Base-by-base conservation (phyloP, 2,329 filamentous ascomycete genomes). In the Venturia aucupariae region DNA sequence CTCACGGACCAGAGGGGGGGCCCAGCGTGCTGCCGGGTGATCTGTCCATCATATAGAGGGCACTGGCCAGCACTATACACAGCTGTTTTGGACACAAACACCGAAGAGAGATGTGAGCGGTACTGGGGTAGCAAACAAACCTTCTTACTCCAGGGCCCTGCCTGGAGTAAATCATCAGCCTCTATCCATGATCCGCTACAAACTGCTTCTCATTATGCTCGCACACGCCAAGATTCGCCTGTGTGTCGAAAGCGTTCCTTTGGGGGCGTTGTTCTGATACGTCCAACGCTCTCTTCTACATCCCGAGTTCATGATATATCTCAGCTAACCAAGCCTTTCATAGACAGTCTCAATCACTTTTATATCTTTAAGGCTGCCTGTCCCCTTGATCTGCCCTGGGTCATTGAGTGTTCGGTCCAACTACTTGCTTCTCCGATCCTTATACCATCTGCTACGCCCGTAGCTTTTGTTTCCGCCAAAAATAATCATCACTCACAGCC, bases 81-180 rank as follows among this genome's bases (percentile, higher is more conserved):
- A 13, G 51, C 51, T 8, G 17, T 57, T 57, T 30, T 35, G 51
- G 51, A 57, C 51, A 57, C 27, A 57, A 57, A 57, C 51, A 57
- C 51, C 51, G 51, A 57, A 35, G 27, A 27, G 4, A 57, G 5
- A 19, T 35, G 51, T 57, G 51, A 35, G 51, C 30, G 13, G 27
- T 30, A 17, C 51, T 5, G 30, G 51, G 51, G 51, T 35, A 35
- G 51, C 30, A 19, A 35, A 27, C n/a, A 61, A 46, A 30, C 59
- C 59, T 61, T 61, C 59, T 61, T 61, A 61, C 59, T 46, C 59
- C 59, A 61, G 27, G 59, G 38, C 59, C 59, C 42, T 61, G 59
- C 59, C 42, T 61, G 59, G 42, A 61, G 59, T 42, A 42, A 61
- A 61, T 61, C 35, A 27, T 46, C 17, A 3, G 22, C 24, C 22